These are phyloP conservation scores for Melampsora americana DNA, from an alignment of 1,284 basidiomycete species.

Conservation along the genomic window DNA sequence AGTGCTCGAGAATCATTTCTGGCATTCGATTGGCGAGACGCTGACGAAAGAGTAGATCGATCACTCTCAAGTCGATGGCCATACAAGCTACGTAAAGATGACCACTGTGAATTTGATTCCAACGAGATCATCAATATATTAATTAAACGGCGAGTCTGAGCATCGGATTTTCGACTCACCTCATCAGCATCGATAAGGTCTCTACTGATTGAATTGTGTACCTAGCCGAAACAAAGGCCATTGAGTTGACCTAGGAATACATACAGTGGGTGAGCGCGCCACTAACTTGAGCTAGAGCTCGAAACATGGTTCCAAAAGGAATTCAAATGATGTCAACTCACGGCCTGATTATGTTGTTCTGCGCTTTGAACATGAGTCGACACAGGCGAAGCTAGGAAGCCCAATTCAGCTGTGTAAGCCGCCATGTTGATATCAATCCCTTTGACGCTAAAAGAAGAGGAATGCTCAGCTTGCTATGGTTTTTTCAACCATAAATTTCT, in stretches of 20 bases:
- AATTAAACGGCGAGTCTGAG: not conserved
- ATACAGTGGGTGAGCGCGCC: not conserved
- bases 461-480: not conserved
- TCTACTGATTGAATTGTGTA: slow-evolving; percentile 73
- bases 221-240: slow-evolving; percentile 74
- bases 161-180: slow-evolving; percentile 1
- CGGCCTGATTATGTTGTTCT: slow-evolving; percentile 68
- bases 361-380: slow-evolving; percentile 72
- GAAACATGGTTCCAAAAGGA: not conserved
- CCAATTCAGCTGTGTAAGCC: slow-evolving; percentile 74
- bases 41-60: slow-evolving; percentile 21
- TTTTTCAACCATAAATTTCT: slow-evolving; percentile 1
- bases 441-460: slow-evolving; percentile 76
- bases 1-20: slow-evolving; percentile 12
- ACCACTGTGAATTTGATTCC: not conserved
- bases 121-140: not conserved
- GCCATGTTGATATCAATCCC: slow-evolving; percentile 80
- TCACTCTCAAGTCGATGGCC: slow-evolving; percentile 37
- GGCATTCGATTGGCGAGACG: slow-evolving; percentile 9
- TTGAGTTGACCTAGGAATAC: slow-evolving; percentile 60
- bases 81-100: slow-evolving; percentile 42
- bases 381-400: slow-evolving; percentile 75
- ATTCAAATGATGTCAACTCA: slow-evolving; percentile 58
- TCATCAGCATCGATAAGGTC: slow-evolving; percentile 63
- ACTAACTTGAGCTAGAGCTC: not conserved